Evolutionary conservation across 192 early-diverging fungal species (phyloP).

Genomic region (Coemansia sp.): DNA sequence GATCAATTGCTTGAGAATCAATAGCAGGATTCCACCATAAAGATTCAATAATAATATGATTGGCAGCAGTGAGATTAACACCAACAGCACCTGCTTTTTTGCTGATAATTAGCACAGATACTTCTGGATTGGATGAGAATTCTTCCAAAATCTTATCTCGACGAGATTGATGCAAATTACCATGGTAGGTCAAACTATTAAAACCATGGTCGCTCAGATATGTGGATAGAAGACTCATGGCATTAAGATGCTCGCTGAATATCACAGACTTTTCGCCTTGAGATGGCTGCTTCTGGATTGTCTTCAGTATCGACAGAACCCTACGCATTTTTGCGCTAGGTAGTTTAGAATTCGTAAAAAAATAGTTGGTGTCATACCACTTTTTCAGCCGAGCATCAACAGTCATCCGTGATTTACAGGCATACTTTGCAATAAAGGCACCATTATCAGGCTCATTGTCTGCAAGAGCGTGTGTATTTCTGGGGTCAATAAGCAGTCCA

Average conservation of each 20-base stretch:
- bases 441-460: too few relatives aligned
- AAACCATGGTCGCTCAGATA: slow-evolving; percentile 6
- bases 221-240: background rate
- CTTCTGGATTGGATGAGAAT: slow-evolving; percentile 37
- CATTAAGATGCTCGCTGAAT: slow-evolving; percentile 17
- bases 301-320: slow-evolving; percentile 13
- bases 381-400: too few relatives aligned
- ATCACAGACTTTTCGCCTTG: slow-evolving; percentile 22
- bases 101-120: slow-evolving; percentile 61
- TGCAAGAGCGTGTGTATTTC: too few relatives aligned
- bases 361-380: too few relatives aligned
- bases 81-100: slow-evolving; percentile 71
- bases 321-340: slow-evolving; percentile 24
- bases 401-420: too few relatives aligned
- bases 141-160: slow-evolving; percentile 42
- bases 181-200: slow-evolving; percentile 35
- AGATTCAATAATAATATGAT: slow-evolving; percentile 74
- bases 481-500: too few relatives aligned
- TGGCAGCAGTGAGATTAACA: slow-evolving; percentile 66
- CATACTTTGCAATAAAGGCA: too few relatives aligned
- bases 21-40: slow-evolving; percentile 93
- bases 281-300: background rate
- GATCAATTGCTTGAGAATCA: slow-evolving; percentile 87
- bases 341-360: background rate
- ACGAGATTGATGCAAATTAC: slow-evolving; percentile 35